A percentile compares a stretch with the other conserved stretches of the same genome.
Evolutionary conservation across 2,329 filamentous ascomycete species (phyloP).

Genomic region (Gnomoniopsis sp.): DNA sequence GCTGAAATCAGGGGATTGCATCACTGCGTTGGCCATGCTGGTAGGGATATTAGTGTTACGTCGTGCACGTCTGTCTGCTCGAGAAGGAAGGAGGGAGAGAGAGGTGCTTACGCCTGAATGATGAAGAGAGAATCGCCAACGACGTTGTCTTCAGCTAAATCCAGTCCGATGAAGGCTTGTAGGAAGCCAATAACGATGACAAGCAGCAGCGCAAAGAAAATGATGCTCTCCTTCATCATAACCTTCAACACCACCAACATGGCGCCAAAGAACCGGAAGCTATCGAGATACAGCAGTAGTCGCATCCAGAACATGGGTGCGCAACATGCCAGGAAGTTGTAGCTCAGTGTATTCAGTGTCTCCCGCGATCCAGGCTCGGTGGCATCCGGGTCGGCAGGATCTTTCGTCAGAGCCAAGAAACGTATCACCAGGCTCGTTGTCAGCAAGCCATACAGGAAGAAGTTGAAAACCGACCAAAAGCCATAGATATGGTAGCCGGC

Average conservation of each 20-base stretch:
- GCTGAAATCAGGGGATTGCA: constrained; percentile 86
- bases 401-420: constrained; percentile 71
- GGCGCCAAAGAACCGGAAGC: constrained; percentile 91
- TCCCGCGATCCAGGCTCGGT: constrained; percentile 43
- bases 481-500: constrained; percentile 86
- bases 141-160: constrained; percentile 72
- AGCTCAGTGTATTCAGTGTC: constrained; percentile 75
- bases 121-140: constrained; percentile 71
- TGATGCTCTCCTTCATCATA: constrained; percentile 90
- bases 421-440: constrained; percentile 75
- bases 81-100: neutral
- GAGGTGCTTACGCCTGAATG: constrained; percentile 48
- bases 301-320: constrained; percentile 98
- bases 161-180: constrained; percentile 90
- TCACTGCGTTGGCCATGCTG: constrained; percentile 78
- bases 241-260: constrained; percentile 97
- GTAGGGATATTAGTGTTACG: neutral
- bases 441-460: constrained; percentile 74
- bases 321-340: constrained; percentile 90
- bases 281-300: constrained; percentile 87
- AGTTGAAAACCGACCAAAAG: constrained; percentile 98
- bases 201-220: constrained; percentile 88
- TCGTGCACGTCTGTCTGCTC: neutral
- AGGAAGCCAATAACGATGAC: constrained; percentile 85
- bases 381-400: constrained; percentile 24